Evolutionary conservation across 192 early-diverging fungal genomes (phyloP), one percentile per base, ranked within the genome.

Genomic region (Gryganskiella cystojenkinii): DNA sequence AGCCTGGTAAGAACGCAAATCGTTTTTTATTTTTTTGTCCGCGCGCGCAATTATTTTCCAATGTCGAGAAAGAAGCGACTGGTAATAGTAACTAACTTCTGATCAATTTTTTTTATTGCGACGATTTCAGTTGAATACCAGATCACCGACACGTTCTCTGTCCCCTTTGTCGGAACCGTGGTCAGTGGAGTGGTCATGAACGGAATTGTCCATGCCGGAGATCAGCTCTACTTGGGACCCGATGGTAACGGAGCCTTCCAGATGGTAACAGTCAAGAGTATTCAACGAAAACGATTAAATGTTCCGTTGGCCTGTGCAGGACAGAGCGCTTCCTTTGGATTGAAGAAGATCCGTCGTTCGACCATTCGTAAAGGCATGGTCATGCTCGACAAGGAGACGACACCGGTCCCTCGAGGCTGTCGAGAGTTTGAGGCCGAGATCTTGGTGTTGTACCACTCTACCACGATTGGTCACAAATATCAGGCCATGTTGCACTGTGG

Each of bases 401-500:
- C 55, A 3, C 86, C 82, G 2, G 42, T 81, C 15, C 86, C 91
- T 11, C 83, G 80, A 51, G 90, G 88, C 0, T 83, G 84, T 13
- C 73, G 85, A 52, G 87, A 89, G 62, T 97, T 95, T 79, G 95
- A 96, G 69, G 96, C 96, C 25, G 96, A 98, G 75, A 88, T 98
- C n/a, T 81, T 95, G 33, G 91, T 98, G 0, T 81, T 98, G 13
- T 95, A 94, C 71, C 95, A 96, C 74, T 92, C 92, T 33, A 96
- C 96, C 0, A 98, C 96, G 7, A 98, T 98, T 61, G 88, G 88
- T 14, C 84, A 86, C 56, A 92, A 92, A 60, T 98, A 98, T 80
- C 96, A 98, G 83, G 95, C 96, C 4, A 98, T 98, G 96, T 64
- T 98, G 52, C 96, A 98, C 62, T 96, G 94, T 64, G 94, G 95